Evolutionary conservation across 2,329 filamentous ascomycete genomes (phyloP).

Genomic region (Arthroderma sp.): DNA sequence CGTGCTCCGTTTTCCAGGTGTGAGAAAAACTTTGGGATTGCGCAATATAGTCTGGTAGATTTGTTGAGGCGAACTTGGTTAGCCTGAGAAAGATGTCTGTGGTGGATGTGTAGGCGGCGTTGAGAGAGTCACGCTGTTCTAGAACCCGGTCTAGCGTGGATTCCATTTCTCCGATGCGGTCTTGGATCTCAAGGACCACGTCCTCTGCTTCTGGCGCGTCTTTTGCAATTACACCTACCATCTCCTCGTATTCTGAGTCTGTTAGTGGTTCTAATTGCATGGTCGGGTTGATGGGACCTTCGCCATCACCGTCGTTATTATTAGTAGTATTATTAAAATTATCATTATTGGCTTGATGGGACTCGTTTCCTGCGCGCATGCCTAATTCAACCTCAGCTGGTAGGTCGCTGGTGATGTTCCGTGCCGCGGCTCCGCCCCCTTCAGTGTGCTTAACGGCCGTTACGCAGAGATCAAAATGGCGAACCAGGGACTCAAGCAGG

Average conservation of each 20-base stretch:
- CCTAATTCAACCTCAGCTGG: constrained; percentile 35
- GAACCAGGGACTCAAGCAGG: constrained; percentile 64
- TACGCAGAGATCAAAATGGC: constrained; percentile 86
- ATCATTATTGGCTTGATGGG: constrained; percentile 20
- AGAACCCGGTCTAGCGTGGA: constrained; percentile 50
- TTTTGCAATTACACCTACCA: constrained; percentile 59
- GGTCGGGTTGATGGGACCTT: constrained; percentile 22
- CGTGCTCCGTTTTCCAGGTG: constrained; percentile 62
- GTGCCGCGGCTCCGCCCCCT: constrained; percentile 56
- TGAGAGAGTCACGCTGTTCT: constrained; percentile 47
- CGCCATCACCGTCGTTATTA: constrained; percentile 15
- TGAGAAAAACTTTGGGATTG: constrained; percentile 35
- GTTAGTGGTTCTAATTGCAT: constrained; percentile 56
- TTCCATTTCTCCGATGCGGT: constrained; percentile 67
- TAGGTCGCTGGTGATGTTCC: constrained; percentile 52
- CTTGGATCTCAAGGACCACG: constrained; percentile 55
- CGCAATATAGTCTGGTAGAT: constrained; percentile 43
- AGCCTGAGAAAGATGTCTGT: constrained; percentile 53
- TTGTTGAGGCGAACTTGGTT: constrained; percentile 48
- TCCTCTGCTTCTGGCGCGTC: constrained; percentile 48
- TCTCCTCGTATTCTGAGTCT: constrained; percentile 63
- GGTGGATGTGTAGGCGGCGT: constrained; percentile 44
- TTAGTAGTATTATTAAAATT: constrained; percentile 19
- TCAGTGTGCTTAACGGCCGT: constrained; percentile 84
- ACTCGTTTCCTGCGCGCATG: constrained; percentile 19